Percentiles rank a stretch among this genome's conserved stretches.
phyloP scores from a whole-genome alignment of 805 yeast species.

The Candida methanosorbosa region DNA sequence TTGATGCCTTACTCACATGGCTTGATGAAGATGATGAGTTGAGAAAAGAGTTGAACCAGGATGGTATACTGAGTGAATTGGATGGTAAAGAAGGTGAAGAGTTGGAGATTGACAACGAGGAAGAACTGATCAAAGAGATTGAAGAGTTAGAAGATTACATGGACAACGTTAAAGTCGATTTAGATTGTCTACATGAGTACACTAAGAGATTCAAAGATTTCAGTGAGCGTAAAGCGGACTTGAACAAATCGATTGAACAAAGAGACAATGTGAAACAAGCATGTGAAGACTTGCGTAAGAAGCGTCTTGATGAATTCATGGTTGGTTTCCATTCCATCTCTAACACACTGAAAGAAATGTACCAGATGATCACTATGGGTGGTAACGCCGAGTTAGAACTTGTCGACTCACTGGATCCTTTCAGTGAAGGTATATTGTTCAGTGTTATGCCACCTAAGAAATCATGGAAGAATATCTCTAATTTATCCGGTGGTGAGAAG shows the following conservation, averaged over 20 bases:
- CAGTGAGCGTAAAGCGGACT: constrained; percentile 49
- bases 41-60: constrained; percentile 12
- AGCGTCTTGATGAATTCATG: constrained; percentile 84
- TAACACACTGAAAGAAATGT: constrained; percentile 87
- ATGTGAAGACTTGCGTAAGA: constrained; percentile 63
- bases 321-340: constrained; percentile 85
- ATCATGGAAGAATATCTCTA: constrained; percentile 93
- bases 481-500: constrained; percentile 96
- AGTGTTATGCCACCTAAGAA: constrained; percentile 99
- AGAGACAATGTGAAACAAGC: constrained; percentile 56
- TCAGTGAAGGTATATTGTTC: constrained; percentile 91
- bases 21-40: constrained; percentile 27
- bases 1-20: constrained; percentile 43
- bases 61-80: constrained; percentile 28
- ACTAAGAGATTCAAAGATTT: constrained; percentile 59
- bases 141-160: constrained; percentile 46
- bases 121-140: constrained; percentile 41
- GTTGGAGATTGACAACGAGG: constrained; percentile 37
- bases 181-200: constrained; percentile 72
- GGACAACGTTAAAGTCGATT: constrained; percentile 52
- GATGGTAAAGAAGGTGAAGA: constrained; percentile 33
- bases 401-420: constrained; percentile 95
- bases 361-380: constrained; percentile 98
- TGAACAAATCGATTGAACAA: constrained; percentile 56
- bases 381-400: constrained; percentile 97